Percentiles rank a stretch among this genome's conserved stretches.
Conservation (phyloP, 495 filamentous ascomycete species). For the Xylaria grammica region DNA sequence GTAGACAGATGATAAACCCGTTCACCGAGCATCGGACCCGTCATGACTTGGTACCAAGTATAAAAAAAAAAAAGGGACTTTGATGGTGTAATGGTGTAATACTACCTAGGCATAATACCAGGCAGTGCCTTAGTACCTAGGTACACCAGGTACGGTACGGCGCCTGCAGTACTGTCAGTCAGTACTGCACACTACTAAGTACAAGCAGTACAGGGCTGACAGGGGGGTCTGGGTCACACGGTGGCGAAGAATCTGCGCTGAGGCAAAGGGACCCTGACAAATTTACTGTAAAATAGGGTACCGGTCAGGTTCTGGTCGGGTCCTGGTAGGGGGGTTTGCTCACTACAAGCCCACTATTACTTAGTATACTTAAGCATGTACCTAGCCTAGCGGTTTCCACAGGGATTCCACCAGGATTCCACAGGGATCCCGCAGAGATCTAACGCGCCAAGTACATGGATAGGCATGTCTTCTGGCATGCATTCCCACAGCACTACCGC, state of each 20-base stretch:
- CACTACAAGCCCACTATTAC: conserved; percentile 2
- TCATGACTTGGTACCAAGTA: neutral
- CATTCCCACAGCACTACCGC: conserved; percentile 3
- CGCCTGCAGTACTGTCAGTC: too few relatives aligned
- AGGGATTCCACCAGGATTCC: neutral
- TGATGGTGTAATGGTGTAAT: too few relatives aligned
- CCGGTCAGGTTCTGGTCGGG: too few relatives aligned
- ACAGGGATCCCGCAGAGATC: neutral
- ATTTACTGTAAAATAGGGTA: too few relatives aligned
- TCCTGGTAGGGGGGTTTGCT: conserved; percentile 18
- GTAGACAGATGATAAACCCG: too few relatives aligned
- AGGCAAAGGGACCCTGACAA: conserved; percentile 9
- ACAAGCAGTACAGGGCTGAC: conserved; percentile 8
- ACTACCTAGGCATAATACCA: too few relatives aligned
- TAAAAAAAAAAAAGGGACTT: neutral
- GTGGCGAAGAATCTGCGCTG: conserved; percentile 17
- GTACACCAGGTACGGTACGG: too few relatives aligned
- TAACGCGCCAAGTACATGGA: too few relatives aligned
- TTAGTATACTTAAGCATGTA: too few relatives aligned
- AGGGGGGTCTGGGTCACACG: conserved; percentile 10
- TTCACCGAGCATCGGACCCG: conserved; percentile 20
- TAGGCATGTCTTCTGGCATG: too few relatives aligned
- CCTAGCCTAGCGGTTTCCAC: neutral
- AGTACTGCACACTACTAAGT: too few relatives aligned
- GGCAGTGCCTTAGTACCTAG: too few relatives aligned